Percentiles rank a stretch among this genome's conserved stretches.
phyloP scores from a whole-genome alignment of 1,139 yeast genomes.

The Suhomyces panamericanus region DNA sequence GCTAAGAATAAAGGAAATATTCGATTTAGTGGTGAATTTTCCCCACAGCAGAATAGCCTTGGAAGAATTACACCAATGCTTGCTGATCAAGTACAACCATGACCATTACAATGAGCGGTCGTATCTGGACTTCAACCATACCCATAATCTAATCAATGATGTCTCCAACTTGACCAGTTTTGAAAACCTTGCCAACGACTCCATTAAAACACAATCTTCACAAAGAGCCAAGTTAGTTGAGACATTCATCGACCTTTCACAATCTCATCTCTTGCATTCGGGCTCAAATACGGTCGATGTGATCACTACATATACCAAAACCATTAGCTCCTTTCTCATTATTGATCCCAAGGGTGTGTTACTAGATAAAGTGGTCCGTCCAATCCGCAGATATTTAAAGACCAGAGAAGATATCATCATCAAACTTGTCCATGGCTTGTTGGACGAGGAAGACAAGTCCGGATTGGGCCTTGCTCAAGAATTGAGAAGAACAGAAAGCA shows the following conservation, averaged over 20 bases:
- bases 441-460: constrained; percentile 44
- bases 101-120: constrained; percentile 13
- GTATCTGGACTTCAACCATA: constrained; percentile 5
- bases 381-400: constrained; percentile 64
- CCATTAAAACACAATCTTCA: constrained; percentile 29
- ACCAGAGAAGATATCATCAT: constrained; percentile 73
- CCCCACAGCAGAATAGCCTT: constrained; percentile 64
- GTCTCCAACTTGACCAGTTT: constrained; percentile 18
- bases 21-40: constrained; percentile 56
- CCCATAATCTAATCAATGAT: constrained; percentile 13
- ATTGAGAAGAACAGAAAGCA: constrained; percentile 27
- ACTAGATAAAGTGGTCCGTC: constrained; percentile 73
- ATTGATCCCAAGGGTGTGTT: constrained; percentile 90
- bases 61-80: constrained; percentile 58
- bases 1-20: constrained; percentile 63
- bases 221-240: constrained; percentile 57
- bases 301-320: constrained; percentile 65
- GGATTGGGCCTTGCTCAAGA: constrained; percentile 56
- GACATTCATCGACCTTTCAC: constrained; percentile 53
- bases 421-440: constrained; percentile 69
- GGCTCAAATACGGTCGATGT: constrained; percentile 81
- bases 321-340: constrained; percentile 69
- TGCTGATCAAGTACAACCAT: constrained; percentile 28
- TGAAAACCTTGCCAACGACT: constrained; percentile 22
- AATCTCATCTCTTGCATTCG: constrained; percentile 63